A percentile compares a stretch with the other conserved stretches of the same genome.
Conservation (phyloP, 2,329 filamentous ascomycete species). For the Phyllosticta citrichinensis region DNA sequence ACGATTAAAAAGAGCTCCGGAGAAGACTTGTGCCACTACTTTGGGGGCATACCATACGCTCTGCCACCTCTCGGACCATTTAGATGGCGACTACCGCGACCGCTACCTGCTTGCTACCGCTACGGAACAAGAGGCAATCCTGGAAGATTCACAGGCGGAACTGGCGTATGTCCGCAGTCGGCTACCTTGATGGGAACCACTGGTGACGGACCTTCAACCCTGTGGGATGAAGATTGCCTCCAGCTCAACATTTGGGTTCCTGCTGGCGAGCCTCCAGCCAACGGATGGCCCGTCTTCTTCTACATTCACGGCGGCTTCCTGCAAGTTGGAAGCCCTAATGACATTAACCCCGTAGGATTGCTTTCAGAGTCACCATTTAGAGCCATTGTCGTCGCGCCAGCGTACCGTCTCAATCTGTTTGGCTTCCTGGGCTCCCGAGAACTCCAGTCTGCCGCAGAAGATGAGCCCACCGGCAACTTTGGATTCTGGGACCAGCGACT, state of each 20-base stretch:
- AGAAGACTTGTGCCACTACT: constrained; percentile 38
- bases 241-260: constrained; percentile 49
- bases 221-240: constrained; percentile 45
- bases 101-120: constrained; percentile 37
- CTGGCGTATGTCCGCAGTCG: constrained; percentile 43
- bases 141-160: constrained; percentile 33
- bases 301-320: constrained; percentile 50
- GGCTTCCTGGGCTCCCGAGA: constrained; percentile 46
- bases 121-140: constrained; percentile 43
- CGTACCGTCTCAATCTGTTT: constrained; percentile 47
- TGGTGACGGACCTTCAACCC: neutral
- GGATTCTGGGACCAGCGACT: constrained; percentile 50
- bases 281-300: constrained; percentile 48
- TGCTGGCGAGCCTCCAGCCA: constrained; percentile 31
- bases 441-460: constrained; percentile 28
- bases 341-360: constrained; percentile 34
- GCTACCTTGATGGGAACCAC: constrained; percentile 11
- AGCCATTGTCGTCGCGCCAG: constrained; percentile 45
- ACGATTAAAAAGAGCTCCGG: constrained; percentile 29
- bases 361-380: constrained; percentile 40
- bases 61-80: constrained; percentile 38
- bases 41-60: constrained; percentile 47
- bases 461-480: constrained; percentile 37
- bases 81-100: constrained; percentile 41
- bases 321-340: constrained; percentile 45